These are phyloP conservation scores for Hypoxylon sp. DNA, from an alignment of 2,329 filamentous ascomycete species.

Conservation along the genomic window DNA sequence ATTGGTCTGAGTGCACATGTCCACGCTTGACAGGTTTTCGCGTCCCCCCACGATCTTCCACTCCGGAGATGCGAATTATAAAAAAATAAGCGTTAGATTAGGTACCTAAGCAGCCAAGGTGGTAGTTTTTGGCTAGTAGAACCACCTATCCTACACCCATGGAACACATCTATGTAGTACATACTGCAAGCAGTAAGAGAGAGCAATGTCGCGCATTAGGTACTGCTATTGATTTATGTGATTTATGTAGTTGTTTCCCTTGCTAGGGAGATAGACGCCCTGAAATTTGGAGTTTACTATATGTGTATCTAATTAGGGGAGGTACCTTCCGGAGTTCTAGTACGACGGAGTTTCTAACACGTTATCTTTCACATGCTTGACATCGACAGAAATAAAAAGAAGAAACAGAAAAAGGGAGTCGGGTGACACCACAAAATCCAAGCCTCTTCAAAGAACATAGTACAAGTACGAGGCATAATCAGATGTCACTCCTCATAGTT, in stretches of 20 bases:
- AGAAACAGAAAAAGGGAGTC: not conserved
- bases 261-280: not conserved
- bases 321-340: not conserved
- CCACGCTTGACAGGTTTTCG: slow-evolving; percentile 36
- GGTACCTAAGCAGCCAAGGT: not conserved
- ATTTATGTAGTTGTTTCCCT: not conserved
- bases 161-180: slow-evolving; percentile 1
- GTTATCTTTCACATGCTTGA: not conserved
- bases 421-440: not conserved
- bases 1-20: slow-evolving; percentile 44
- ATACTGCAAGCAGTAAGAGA: slow-evolving; percentile 9
- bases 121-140: not conserved
- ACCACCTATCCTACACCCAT: slow-evolving; percentile 3
- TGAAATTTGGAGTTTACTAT: not conserved
- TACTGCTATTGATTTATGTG: not conserved
- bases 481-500: not conserved
- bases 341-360: not conserved
- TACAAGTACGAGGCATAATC: not conserved
- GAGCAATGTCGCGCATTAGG: slow-evolving; percentile 26
- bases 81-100: not conserved
- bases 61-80: not conserved
- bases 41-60: slow-evolving; percentile 1
- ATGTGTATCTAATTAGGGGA: not conserved
- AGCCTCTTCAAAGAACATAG: not conserved
- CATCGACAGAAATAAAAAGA: not conserved